A percentile compares a stretch with the other conserved stretches of the same genome.
Conservation (phyloP, 768 basidiomycete species). For the Inosperma sp. region DNA sequence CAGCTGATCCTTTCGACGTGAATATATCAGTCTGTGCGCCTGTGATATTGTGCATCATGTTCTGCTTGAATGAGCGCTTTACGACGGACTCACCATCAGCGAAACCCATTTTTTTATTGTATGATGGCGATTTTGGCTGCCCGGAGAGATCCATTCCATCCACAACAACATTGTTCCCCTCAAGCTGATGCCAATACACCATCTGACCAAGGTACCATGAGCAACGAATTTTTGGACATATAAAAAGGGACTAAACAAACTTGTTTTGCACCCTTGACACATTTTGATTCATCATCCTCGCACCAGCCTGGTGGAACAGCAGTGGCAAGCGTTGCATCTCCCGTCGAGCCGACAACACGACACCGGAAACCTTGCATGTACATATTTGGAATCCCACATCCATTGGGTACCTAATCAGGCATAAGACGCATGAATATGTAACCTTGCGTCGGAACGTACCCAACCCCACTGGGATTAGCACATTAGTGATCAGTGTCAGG, state of each 20-base stretch:
- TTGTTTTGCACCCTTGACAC: constrained; percentile 39
- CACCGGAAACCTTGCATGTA: constrained; percentile 41
- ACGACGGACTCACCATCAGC: constrained; percentile 21
- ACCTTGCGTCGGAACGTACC: constrained; percentile 24
- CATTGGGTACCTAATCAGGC: constrained; percentile 14
- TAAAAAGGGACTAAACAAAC: constrained; percentile 9
- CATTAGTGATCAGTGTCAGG: neutral
- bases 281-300: constrained; percentile 31
- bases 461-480: constrained; percentile 37
- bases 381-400: constrained; percentile 43
- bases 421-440: neutral
- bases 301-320: constrained; percentile 40
- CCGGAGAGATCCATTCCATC: constrained; percentile 42
- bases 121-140: constrained; percentile 34
- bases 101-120: constrained; percentile 36
- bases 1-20: neutral
- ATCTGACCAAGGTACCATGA: constrained; percentile 22
- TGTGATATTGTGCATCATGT: neutral
- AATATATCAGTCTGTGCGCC: constrained; percentile 1
- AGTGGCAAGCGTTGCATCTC: constrained; percentile 27
- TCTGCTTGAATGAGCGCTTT: neutral
- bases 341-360: constrained; percentile 34
- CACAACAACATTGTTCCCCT: constrained; percentile 41
- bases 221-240: neutral
- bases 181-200: constrained; percentile 40